Evolutionary conservation across 306 rosid species (phyloP).

Genomic region (Acacia crassicarpa): DNA sequence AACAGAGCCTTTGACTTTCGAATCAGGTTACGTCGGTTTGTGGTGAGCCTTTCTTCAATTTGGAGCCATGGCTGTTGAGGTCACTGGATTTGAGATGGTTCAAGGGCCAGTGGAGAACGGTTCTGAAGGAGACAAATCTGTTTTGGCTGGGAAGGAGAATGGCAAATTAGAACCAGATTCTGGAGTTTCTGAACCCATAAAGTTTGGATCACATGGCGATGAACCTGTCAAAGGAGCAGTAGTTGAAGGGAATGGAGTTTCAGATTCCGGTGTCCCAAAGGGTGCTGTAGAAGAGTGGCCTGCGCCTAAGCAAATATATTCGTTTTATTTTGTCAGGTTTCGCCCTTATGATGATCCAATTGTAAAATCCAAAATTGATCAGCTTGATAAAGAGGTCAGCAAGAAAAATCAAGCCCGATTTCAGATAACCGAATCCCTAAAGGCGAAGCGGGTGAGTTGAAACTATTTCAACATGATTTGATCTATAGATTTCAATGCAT

Average conservation of each 20-base stretch:
- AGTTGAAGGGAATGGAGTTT: constrained; percentile 39
- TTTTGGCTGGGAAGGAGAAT: constrained; percentile 52
- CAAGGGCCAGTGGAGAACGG: constrained; percentile 60
- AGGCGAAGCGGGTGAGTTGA: constrained; percentile 74
- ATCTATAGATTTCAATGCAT: neutral
- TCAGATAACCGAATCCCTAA: constrained; percentile 58
- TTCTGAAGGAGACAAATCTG: constrained; percentile 49
- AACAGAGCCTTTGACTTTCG: constrained; percentile 1
- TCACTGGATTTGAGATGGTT: constrained; percentile 86
- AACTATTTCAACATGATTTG: constrained; percentile 15
- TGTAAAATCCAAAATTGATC: constrained; percentile 62
- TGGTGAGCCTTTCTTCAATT: constrained; percentile 39
- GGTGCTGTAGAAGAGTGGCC: constrained; percentile 90
- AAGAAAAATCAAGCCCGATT: constrained; percentile 65
- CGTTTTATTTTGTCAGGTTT: constrained; percentile 65
- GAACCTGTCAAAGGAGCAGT: constrained; percentile 39
- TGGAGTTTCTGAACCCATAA: constrained; percentile 44
- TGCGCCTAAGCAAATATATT: constrained; percentile 64
- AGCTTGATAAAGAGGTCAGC: constrained; percentile 59
- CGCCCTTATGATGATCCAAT: constrained; percentile 70
- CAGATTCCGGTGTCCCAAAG: constrained; percentile 50
- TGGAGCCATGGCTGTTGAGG: constrained; percentile 72
- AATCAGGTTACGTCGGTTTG: constrained; percentile 40
- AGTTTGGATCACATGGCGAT: constrained; percentile 65
- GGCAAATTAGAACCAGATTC: constrained; percentile 53